Percentiles rank a stretch among this genome's conserved stretches.
Evolutionary conservation across 2,329 filamentous ascomycete species (phyloP).

Genomic region (Dothistroma pini): DNA sequence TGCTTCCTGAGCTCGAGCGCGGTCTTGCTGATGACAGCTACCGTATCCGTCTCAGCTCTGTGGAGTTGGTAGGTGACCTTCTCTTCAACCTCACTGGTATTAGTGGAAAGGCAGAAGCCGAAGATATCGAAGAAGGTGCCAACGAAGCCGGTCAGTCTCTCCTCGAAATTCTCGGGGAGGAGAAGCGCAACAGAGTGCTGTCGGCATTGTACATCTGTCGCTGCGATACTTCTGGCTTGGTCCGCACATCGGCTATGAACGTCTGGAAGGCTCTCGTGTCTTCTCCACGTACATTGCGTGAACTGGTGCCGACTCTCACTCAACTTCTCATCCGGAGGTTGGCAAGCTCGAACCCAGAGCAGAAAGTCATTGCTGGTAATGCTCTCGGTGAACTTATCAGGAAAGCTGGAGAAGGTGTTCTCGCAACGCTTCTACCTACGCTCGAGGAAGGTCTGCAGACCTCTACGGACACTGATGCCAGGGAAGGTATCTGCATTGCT

Average conservation of each 20-base stretch:
- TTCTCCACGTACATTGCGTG: slow-evolving; percentile 86
- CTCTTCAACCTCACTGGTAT: slow-evolving; percentile 98
- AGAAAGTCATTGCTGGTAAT: slow-evolving; percentile 98
- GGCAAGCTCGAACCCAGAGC: slow-evolving; percentile 95
- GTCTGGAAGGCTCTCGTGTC: slow-evolving; percentile 98
- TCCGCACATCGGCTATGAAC: slow-evolving; percentile 81
- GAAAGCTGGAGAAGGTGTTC: slow-evolving; percentile 90
- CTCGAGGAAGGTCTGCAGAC: slow-evolving; percentile 86
- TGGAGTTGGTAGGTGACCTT: slow-evolving; percentile 93
- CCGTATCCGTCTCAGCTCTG: slow-evolving; percentile 95
- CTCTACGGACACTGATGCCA: slow-evolving; percentile 86
- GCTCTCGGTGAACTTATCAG: slow-evolving; percentile 94
- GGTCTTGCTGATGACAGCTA: slow-evolving; percentile 97
- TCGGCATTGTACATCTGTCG: slow-evolving; percentile 98
- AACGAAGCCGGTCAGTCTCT: slow-evolving; percentile 90
- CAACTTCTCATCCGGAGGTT: slow-evolving; percentile 92
- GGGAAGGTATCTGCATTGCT: slow-evolving; percentile 96
- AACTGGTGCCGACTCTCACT: slow-evolving; percentile 89
- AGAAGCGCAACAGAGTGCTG: slow-evolving; percentile 93
- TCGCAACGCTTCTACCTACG: slow-evolving; percentile 82
- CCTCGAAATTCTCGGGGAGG: slow-evolving; percentile 88
- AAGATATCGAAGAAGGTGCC: slow-evolving; percentile 75
- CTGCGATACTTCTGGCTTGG: slow-evolving; percentile 89
- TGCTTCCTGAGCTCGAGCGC: slow-evolving; percentile 91
- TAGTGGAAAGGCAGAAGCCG: slow-evolving; percentile 69